These are phyloP conservation scores for Talinum fruticosum DNA, from an alignment of 148 eudicot genomes.

Conservation along the genomic window DNA sequence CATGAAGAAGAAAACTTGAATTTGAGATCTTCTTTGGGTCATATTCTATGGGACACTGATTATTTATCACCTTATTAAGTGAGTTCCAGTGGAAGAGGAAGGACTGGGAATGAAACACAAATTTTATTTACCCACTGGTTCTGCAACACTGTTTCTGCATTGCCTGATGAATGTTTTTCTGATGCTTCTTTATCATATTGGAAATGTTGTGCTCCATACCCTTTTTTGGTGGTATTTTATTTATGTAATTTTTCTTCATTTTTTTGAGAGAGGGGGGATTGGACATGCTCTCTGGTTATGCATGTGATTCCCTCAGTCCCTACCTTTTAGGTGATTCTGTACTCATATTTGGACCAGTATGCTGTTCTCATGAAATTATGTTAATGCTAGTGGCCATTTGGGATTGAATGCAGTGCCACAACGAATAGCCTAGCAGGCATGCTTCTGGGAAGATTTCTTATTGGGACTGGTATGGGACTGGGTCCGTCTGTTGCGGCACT, in stretches of 20 bases:
- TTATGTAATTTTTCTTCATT: background rate
- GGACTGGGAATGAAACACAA: background rate
- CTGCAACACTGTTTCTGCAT: no score
- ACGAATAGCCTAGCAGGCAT: conserved; percentile 56
- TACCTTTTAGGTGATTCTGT: background rate
- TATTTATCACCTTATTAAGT: background rate
- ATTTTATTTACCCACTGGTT: background rate
- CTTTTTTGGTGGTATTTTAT: background rate
- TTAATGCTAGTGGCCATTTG: background rate
- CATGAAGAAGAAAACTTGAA: background rate
- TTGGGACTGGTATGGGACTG: conserved; percentile 87
- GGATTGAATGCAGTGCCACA: conserved; percentile 51
- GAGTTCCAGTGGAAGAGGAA: background rate
- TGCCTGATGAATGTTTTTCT: background rate
- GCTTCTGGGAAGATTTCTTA: conserved; percentile 83
- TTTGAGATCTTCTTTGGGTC: background rate
- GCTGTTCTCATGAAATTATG: background rate
- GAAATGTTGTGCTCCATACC: no score
- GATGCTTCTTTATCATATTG: background rate
- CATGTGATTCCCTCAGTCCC: background rate
- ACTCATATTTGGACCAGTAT: background rate
- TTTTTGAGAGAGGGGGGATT: background rate
- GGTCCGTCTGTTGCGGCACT: conserved; percentile 93
- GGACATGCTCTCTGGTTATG: background rate
- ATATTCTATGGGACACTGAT: background rate